Conservation (phyloP, 2,329 filamentous ascomycete species). For the Ramichloridium luteum region DNA sequence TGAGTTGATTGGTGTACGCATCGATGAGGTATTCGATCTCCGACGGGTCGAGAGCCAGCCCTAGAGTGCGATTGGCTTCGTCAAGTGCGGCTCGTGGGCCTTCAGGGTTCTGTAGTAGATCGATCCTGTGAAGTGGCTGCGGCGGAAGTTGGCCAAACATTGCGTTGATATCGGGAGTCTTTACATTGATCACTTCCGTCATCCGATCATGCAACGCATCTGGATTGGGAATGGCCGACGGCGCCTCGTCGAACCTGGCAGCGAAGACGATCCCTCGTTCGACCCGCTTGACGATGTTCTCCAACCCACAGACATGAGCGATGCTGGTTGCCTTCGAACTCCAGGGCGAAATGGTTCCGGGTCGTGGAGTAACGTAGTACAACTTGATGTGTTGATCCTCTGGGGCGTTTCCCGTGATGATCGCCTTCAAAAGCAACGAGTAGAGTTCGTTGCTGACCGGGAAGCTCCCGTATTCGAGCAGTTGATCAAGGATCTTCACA, state of each 20-base stretch:
- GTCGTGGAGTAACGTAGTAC: slow-evolving; percentile 67
- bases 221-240: slow-evolving; percentile 44
- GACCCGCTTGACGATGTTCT: slow-evolving; percentile 59
- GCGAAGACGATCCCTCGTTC: slow-evolving; percentile 76
- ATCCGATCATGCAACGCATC: slow-evolving; percentile 84
- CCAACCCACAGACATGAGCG: slow-evolving; percentile 77
- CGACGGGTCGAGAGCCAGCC: slow-evolving; percentile 72
- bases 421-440: slow-evolving; percentile 33
- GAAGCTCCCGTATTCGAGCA: slow-evolving; percentile 48
- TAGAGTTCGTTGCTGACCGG: slow-evolving; percentile 36
- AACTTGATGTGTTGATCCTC: slow-evolving; percentile 41
- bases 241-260: slow-evolving; percentile 43
- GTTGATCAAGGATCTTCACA: slow-evolving; percentile 42
- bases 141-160: slow-evolving; percentile 68
- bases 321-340: slow-evolving; percentile 94
- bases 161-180: slow-evolving; percentile 53
- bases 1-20: slow-evolving; percentile 55
- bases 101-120: slow-evolving; percentile 37
- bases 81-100: slow-evolving; percentile 63
- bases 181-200: slow-evolving; percentile 68
- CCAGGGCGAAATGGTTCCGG: slow-evolving; percentile 82
- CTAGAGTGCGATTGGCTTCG: slow-evolving; percentile 71
- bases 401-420: slow-evolving; percentile 36
- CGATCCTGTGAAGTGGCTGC: slow-evolving; percentile 58
- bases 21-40: slow-evolving; percentile 94